Percentiles rank a stretch among this genome's conserved stretches.
Evolutionary conservation across 148 eudicot species (phyloP).

Genomic region (Silene conica): DNA sequence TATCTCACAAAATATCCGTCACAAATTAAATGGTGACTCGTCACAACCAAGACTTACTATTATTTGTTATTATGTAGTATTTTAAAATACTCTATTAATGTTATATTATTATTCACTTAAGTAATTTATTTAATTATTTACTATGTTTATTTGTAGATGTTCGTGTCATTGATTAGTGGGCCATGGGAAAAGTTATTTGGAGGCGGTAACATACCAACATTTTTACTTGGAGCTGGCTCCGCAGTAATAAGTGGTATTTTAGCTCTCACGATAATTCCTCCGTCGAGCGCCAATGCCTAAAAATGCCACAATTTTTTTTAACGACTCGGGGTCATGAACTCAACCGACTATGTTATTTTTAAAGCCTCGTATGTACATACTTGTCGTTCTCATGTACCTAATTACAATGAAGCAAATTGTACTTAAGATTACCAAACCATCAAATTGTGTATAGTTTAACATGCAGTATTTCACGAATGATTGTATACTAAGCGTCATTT

Average conservation of each 20-base stretch:
- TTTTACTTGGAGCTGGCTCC: slow-evolving; percentile 49
- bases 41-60: no score
- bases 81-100: background rate
- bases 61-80: no score
- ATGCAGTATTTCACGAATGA: no score
- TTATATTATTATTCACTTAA: no score
- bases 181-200: slow-evolving; percentile 73
- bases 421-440: slow-evolving; percentile 10
- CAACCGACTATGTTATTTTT: background rate
- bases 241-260: slow-evolving; percentile 47
- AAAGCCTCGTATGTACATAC: background rate
- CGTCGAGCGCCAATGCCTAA: slow-evolving; percentile 35
- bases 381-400: background rate
- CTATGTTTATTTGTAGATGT: slow-evolving; percentile 40
- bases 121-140: background rate
- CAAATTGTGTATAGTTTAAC: slow-evolving; percentile 13
- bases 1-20: no score
- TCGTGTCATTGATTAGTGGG: slow-evolving; percentile 59
- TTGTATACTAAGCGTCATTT: no score
- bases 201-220: slow-evolving; percentile 76
- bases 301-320: no score
- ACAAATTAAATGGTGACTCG: no score
- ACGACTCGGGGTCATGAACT: background rate
- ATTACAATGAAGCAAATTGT: slow-evolving; percentile 10
- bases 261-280: slow-evolving; percentile 31